These are phyloP conservation scores for Penicillium turbatum DNA, from an alignment of 495 filamentous ascomycete species.

Conservation along the genomic window DNA sequence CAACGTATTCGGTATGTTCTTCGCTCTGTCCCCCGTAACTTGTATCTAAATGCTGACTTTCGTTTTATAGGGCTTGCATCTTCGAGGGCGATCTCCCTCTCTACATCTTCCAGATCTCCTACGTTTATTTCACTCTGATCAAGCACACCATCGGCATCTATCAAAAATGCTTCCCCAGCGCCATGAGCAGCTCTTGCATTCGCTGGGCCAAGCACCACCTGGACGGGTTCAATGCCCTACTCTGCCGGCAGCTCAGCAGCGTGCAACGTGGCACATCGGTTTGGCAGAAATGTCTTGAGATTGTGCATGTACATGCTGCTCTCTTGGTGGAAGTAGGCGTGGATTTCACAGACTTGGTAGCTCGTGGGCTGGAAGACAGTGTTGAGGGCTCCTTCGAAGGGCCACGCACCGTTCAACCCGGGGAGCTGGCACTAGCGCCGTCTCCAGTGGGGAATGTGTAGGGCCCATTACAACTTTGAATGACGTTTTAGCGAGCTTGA, in stretches of 20 bases:
- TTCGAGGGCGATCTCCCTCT: constrained; percentile 88
- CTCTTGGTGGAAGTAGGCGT: constrained; percentile 82
- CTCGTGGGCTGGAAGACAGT: constrained; percentile 33
- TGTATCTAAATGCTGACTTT: constrained; percentile 26
- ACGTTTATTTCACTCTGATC: constrained; percentile 92
- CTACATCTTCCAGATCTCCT: constrained; percentile 95
- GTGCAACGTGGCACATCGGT: constrained; percentile 63
- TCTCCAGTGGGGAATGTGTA: constrained; percentile 4
- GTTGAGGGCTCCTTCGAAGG: constrained; percentile 18
- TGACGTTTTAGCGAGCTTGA: neutral
- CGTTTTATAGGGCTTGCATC: constrained; percentile 65
- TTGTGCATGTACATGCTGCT: constrained; percentile 72
- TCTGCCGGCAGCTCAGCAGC: constrained; percentile 78
- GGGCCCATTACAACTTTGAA: neutral
- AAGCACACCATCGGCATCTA: constrained; percentile 85
- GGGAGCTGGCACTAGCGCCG: constrained; percentile 15
- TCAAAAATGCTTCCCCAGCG: constrained; percentile 79
- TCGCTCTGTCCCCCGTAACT: neutral
- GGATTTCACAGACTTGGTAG: constrained; percentile 76
- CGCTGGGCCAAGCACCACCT: constrained; percentile 94
- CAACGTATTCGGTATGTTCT: constrained; percentile 70
- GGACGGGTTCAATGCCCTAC: constrained; percentile 78
- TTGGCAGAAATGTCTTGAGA: constrained; percentile 79
- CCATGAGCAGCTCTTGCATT: constrained; percentile 86
- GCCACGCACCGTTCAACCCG: constrained; percentile 22